A percentile compares a stretch with the other conserved stretches of the same genome.
phyloP scores from a whole-genome alignment of 352 stramenopile species.

The Globisporangium polare region DNA sequence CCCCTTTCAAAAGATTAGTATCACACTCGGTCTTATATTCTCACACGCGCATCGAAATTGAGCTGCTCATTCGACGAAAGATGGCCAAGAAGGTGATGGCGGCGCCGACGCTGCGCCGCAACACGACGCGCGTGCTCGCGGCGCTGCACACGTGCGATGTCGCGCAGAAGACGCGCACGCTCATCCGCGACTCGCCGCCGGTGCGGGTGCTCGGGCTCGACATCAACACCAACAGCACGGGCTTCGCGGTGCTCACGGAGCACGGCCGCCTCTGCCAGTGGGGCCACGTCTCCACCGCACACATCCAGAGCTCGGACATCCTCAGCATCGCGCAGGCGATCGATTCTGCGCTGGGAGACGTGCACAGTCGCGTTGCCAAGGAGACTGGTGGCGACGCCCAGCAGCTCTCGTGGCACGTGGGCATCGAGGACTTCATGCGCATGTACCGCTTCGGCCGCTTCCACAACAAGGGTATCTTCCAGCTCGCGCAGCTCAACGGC shows the following conservation, averaged over 20 bases:
- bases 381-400: conserved; percentile 5
- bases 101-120: conserved; percentile 26
- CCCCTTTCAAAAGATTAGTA: too few relatives aligned
- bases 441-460: conserved; percentile 73
- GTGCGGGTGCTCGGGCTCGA: conserved; percentile 73
- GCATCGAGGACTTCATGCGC: conserved; percentile 85
- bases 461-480: conserved; percentile 84
- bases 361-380: conserved; percentile 20
- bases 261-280: conserved; percentile 43
- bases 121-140: conserved; percentile 46
- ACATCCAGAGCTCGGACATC: conserved; percentile 63
- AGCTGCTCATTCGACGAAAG: too few relatives aligned
- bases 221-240: conserved; percentile 84
- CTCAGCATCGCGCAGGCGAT: conserved; percentile 58
- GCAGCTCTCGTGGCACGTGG: conserved; percentile 46
- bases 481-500: conserved; percentile 83
- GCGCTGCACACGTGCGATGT: conserved; percentile 37
- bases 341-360: conserved; percentile 30
- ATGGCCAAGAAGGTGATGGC: not conserved
- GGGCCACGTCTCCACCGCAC: conserved; percentile 55
- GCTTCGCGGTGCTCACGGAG: conserved; percentile 63
- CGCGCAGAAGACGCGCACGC: conserved; percentile 14
- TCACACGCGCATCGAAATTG: too few relatives aligned
- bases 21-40: too few relatives aligned
- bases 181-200: conserved; percentile 27